These are phyloP conservation scores for Royoungia palumana DNA, from an alignment of 768 basidiomycete genomes.

Conservation along the genomic window DNA sequence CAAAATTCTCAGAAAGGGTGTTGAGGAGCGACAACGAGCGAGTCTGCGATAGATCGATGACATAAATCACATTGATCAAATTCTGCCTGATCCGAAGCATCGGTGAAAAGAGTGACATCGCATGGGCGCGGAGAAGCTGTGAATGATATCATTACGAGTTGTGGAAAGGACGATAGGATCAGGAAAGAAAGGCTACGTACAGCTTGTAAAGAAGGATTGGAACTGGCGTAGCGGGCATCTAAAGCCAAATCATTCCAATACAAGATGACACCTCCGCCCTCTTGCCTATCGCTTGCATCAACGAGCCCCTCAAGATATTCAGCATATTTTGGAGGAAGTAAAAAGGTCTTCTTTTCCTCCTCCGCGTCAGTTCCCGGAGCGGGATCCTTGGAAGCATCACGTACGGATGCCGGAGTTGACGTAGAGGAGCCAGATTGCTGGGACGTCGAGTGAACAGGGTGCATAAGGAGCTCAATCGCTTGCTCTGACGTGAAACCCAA, in stretches of 20 bases:
- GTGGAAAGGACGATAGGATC: not conserved
- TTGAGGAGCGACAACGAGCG: slow-evolving; percentile 60
- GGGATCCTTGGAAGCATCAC: slow-evolving; percentile 11
- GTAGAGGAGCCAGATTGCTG: slow-evolving; percentile 36
- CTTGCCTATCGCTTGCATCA: slow-evolving; percentile 83
- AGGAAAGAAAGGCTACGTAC: slow-evolving; percentile 35
- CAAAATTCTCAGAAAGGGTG: slow-evolving; percentile 62
- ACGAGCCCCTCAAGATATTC: slow-evolving; percentile 63
- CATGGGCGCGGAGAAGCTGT: slow-evolving; percentile 27
- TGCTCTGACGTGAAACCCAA: slow-evolving; percentile 62
- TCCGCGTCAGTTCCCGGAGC: slow-evolving; percentile 1
- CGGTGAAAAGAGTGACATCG: slow-evolving; percentile 65
- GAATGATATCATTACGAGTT: not conserved
- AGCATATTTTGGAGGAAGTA: slow-evolving; percentile 46
- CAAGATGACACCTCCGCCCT: slow-evolving; percentile 68
- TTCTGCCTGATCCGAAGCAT: slow-evolving; percentile 75
- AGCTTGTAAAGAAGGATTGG: slow-evolving; percentile 46
- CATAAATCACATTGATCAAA: slow-evolving; percentile 78
- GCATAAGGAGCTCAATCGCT: slow-evolving; percentile 71
- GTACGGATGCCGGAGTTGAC: not conserved
- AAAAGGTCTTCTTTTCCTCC: slow-evolving; percentile 71
- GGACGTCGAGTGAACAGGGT: slow-evolving; percentile 51
- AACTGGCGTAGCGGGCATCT: slow-evolving; percentile 61
- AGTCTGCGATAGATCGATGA: slow-evolving; percentile 72
- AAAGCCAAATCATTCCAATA: slow-evolving; percentile 94